Base-by-base conservation (phyloP, 306 rosid species). In the Heteromeles arbutifolia region DNA sequence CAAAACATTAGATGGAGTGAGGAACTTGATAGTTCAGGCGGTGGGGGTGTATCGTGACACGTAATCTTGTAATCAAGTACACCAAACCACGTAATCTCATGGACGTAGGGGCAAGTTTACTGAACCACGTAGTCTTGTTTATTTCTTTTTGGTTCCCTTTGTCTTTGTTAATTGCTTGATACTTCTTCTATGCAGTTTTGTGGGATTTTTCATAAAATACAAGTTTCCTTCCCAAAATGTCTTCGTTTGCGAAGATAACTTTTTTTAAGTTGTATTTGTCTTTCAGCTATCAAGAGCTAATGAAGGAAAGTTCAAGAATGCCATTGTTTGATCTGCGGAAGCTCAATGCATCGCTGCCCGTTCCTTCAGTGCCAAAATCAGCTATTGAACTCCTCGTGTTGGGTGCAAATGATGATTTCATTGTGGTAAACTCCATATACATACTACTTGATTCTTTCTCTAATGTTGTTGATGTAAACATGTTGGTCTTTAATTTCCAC, bases 241-340 rank as follows among this genome's bases (percentile, higher is more conserved):
- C 12, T 11, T 14, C 8, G 26, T 22, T 28, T 62, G 67, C 4
- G 25, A 29, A 43, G 54, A 17, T 22, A 19, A 28, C 34, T 29
- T 7, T 79, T 79, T 43, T 48, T 57, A 59, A 77, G 26, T 21
- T 69, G 54, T 74, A 45, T 54, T 67, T 78, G 62, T 70, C 72
- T 52, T 81, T 77, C 84, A 93, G 98, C 63, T 93, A 91, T 83
- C 98, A 93, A 80, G 91, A 82, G 74, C 90, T 89, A 52, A 93
- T 93, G 97, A 91, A 87, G 85, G 93, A 88, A 84, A 93, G 98
- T 83, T 91, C 96, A n/a, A 89, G 98, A 83, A 73, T 90, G 88
- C 97, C 98, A 65, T 85, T 93, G 73, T 91, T 93, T 85, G 97
- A 93, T 83, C 87, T 93, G 66, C 86, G 88, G 79, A 93, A 91